Evolutionary conservation across 2,329 filamentous ascomycete species (phyloP), one percentile per base, ranked within the genome.

Genomic region (Ophiostoma perfectum): DNA sequence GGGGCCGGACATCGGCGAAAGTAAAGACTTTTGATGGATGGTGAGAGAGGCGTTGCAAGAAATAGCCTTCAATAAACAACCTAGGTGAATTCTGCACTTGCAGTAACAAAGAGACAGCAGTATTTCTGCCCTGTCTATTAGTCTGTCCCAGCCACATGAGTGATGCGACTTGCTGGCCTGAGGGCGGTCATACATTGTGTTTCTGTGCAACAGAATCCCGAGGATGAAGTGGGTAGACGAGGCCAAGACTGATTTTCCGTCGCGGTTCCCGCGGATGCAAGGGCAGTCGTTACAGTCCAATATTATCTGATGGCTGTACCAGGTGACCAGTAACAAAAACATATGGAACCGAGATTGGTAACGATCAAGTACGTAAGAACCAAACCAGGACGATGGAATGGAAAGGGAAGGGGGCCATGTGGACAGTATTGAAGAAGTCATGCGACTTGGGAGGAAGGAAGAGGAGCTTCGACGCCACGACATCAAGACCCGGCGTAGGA

Each of bases 191-290:
- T 38, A 6, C n/a, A 16, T 16, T 38, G 27, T 60, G 27, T 39
- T 60, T 60, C 27, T 11, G 58, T 63, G 58, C 14, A 63, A 63
- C 38, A 14, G 5, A 8, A n/a, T 5, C 12, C 5, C 5, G 11
- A 27, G 8, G 27, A 5, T 60, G 55, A 3, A 4, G 38, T 11
- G 36, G 27, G 55, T 12, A 12, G 55, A 16, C 27, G 47, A 8
- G 42, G 6, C 42, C 42, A 44, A 3, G 42, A 44, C 42, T 44
- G 42, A 52, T 60, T 60, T 55, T 49, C 38, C 41, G 27, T 41
- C 36, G 58, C 58, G 58, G 58, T n/a, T 62, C 38, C 41, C 38
- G 58, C 58, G 58, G 58, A 62, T 62, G 8, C 38, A 39, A 63
- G 38, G 36, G 55, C 55, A 62, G 55, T 27, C 55, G n/a, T 39